A percentile compares a stretch with the other conserved stretches of the same genome.
Evolutionary conservation across 2,329 filamentous ascomycete species (phyloP).

Genomic region (Septoria linicola): DNA sequence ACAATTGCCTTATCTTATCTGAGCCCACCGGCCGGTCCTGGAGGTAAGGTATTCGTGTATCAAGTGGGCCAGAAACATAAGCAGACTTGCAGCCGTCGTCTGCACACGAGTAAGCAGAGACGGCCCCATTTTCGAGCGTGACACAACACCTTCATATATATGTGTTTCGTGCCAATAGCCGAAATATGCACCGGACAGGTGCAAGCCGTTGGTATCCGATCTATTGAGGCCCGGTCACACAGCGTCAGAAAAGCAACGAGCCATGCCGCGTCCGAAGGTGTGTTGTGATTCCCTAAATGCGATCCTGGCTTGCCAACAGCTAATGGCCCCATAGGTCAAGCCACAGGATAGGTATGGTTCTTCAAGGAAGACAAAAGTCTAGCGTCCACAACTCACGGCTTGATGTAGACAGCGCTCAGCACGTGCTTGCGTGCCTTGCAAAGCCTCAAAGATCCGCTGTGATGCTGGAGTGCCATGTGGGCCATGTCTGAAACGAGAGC

Average conservation of each 20-base stretch:
- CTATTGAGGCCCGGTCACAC: conserved; percentile 2
- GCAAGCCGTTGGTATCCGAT: conserved; percentile 18
- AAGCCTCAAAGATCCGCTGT: conserved; percentile 29
- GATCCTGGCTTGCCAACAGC: conserved; percentile 5
- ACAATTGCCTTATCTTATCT: too few species aligned
- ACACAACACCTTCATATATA: conserved; percentile 3
- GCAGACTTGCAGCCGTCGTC: background rate
- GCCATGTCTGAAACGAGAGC: conserved; percentile 25
- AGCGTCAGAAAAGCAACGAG: conserved; percentile 1
- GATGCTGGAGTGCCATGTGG: conserved; percentile 27
- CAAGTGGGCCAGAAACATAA: background rate
- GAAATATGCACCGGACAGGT: conserved; percentile 3
- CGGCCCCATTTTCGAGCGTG: conserved; percentile 10
- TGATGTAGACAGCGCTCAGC: conserved; percentile 22
- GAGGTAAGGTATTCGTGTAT: background rate
- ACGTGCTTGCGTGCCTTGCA: conserved; percentile 27
- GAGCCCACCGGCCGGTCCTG: too few species aligned
- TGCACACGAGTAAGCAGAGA: background rate
- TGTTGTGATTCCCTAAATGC: conserved; percentile 8
- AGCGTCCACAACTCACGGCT: background rate
- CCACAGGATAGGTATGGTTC: conserved; percentile 18
- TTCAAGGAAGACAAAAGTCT: background rate
- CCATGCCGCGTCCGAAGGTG: conserved; percentile 28
- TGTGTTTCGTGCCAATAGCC: conserved; percentile 12
- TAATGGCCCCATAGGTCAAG: conserved; percentile 18